Conservation (phyloP, 2,329 filamentous ascomycete species). For the Aspergillus awamori region DNA sequence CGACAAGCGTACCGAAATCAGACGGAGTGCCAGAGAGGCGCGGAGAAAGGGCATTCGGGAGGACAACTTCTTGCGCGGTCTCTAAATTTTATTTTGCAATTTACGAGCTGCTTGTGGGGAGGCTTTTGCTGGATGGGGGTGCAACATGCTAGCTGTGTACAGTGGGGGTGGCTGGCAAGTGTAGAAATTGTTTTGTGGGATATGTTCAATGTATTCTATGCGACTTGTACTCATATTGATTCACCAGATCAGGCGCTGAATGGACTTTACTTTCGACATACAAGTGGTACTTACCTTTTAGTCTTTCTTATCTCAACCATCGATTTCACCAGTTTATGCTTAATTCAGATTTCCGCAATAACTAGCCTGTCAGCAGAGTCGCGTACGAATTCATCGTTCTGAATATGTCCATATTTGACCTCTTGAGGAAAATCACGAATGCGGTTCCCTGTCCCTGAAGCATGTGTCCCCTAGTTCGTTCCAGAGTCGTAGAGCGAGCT, state of each 20-base stretch:
- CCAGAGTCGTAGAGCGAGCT: no score
- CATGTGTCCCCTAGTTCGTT: no score
- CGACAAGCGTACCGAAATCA: constrained; percentile 45
- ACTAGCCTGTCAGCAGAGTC: no score
- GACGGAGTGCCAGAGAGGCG: constrained; percentile 48
- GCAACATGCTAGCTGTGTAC: constrained; percentile 16
- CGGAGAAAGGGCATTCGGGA: constrained; percentile 52
- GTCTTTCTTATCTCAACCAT: background rate
- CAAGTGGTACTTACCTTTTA: background rate
- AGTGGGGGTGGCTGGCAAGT: constrained; percentile 10
- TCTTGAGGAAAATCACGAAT: no score
- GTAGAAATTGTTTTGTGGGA: constrained; percentile 6
- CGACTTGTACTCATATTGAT: constrained; percentile 30
- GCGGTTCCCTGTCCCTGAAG: no score
- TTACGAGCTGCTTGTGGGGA: constrained; percentile 4
- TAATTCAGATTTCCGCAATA: background rate
- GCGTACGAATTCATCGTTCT: no score
- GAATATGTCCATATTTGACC: no score
- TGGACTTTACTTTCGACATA: constrained; percentile 2
- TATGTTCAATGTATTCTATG: constrained; percentile 38
- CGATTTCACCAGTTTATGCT: background rate
- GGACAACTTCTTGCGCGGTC: constrained; percentile 51
- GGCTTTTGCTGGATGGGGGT: constrained; percentile 10
- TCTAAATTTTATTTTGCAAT: constrained; percentile 35
- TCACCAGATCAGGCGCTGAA: constrained; percentile 20